These are phyloP conservation scores for Taphrina deformans DNA, from an alignment of 1,139 yeast species.

Conservation along the genomic window DNA sequence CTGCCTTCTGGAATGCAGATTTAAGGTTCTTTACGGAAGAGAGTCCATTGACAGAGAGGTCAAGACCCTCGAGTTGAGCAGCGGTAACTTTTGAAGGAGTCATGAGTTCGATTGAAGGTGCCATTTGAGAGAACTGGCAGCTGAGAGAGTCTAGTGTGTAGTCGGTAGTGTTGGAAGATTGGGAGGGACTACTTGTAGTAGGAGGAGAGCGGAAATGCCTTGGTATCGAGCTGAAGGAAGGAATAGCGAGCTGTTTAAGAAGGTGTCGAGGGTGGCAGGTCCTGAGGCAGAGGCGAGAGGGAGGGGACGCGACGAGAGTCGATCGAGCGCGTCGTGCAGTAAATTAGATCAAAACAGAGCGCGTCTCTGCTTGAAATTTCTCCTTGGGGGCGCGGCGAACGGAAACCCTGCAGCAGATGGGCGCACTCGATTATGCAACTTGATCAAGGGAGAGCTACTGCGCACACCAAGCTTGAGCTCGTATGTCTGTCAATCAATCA, in stretches of 20 bases:
- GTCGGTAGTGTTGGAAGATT: not conserved
- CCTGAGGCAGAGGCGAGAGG: constrained; percentile 4
- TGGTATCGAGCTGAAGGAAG: not conserved
- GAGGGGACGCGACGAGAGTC: not conserved
- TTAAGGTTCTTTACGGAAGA: constrained; percentile 28
- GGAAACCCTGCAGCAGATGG: not conserved
- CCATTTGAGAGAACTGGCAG: constrained; percentile 19
- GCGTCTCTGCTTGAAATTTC: constrained; percentile 5
- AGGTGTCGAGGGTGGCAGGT: not conserved
- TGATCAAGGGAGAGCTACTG: no score
- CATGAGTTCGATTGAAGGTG: constrained; percentile 18
- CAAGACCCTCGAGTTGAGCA: constrained; percentile 21
- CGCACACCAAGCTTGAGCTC: not conserved
- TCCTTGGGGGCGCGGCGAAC: not conserved
- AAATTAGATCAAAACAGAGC: constrained; percentile 16
- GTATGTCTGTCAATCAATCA: not conserved
- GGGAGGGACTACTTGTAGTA: not conserved
- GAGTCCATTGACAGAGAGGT: constrained; percentile 17
- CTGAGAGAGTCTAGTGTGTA: constrained; percentile 4
- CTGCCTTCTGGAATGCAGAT: constrained; percentile 28
- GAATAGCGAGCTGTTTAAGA: constrained; percentile 21
- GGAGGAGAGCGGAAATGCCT: not conserved
- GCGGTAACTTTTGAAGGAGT: constrained; percentile 33
- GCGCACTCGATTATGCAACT: constrained; percentile 11
- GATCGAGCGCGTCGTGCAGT: constrained; percentile 19